Percentiles rank a stretch among this genome's conserved stretches.
Evolutionary conservation across 352 stramenopile species (phyloP).

Genomic region (Globisporangium abappressorium): DNA sequence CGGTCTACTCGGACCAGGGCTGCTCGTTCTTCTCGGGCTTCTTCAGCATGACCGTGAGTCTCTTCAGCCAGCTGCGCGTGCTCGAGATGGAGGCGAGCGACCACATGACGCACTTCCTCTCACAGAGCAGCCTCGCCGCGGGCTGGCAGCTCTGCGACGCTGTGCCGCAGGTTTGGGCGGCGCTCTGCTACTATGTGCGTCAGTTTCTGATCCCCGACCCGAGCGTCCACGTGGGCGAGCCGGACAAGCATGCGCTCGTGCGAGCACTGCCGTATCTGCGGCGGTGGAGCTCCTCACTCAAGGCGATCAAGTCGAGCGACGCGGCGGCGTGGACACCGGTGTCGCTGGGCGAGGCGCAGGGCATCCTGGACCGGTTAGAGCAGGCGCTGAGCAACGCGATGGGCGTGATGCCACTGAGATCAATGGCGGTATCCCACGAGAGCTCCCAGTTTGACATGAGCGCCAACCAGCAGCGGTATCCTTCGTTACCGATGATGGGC

Average conservation of each 20-base stretch:
- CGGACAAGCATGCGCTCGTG: constrained; percentile 50
- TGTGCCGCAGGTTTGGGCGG: constrained; percentile 55
- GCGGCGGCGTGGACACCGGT: constrained; percentile 43
- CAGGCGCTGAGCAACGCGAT: constrained; percentile 35
- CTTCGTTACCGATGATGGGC: constrained; percentile 26
- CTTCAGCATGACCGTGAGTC: constrained; percentile 49
- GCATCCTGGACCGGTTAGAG: constrained; percentile 53
- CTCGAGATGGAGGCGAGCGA: constrained; percentile 42
- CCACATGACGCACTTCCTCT: constrained; percentile 27
- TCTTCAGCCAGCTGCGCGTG: constrained; percentile 47
- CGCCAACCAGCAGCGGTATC: constrained; percentile 16
- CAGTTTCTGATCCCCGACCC: constrained; percentile 43
- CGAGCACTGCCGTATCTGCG: constrained; percentile 46
- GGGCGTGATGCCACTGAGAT: constrained; percentile 8
- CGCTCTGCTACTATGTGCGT: constrained; percentile 56
- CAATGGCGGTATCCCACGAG: neutral
- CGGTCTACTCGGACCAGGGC: constrained; percentile 50
- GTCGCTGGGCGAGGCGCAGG: constrained; percentile 49
- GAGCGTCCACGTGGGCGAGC: constrained; percentile 31
- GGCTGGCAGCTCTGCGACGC: constrained; percentile 37
- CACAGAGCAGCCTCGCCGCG: constrained; percentile 25
- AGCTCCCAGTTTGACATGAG: constrained; percentile 11
- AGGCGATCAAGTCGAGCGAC: constrained; percentile 32
- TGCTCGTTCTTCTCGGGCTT: constrained; percentile 58
- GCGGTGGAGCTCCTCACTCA: constrained; percentile 45